A percentile compares a stretch with the other conserved stretches of the same genome.
Conservation (phyloP, 2,329 filamentous ascomycete species). For the Beauveria scarabaeidicola region DNA sequence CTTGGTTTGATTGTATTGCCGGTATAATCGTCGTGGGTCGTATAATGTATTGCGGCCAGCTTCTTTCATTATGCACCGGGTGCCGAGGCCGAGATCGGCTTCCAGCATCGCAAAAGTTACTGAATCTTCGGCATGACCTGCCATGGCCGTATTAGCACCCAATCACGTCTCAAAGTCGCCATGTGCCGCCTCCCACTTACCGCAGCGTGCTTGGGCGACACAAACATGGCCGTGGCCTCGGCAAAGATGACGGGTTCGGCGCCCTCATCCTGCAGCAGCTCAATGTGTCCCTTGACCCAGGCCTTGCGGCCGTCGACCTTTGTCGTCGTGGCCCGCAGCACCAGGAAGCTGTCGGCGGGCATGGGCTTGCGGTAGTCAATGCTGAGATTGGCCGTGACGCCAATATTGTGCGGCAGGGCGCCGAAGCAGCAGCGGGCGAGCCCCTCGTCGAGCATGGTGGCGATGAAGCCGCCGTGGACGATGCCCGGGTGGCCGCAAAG, state of each 20-base stretch:
- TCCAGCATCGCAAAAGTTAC: background rate
- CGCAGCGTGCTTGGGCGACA: conserved; percentile 77
- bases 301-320: conserved; percentile 90
- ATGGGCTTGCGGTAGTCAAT: conserved; percentile 77
- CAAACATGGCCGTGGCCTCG: conserved; percentile 77
- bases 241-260: conserved; percentile 61
- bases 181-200: conserved; percentile 38
- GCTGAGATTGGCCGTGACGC: conserved; percentile 78
- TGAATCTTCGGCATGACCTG: conserved; percentile 6
- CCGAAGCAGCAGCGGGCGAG: conserved; percentile 82
- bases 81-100: background rate
- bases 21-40: background rate
- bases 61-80: background rate
- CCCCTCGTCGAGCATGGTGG: conserved; percentile 88
- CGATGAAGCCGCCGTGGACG: conserved; percentile 81
- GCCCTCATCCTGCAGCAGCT: conserved; percentile 58
- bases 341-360: conserved; percentile 64
- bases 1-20: background rate
- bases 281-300: conserved; percentile 82
- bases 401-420: conserved; percentile 76
- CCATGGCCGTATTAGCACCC: background rate
- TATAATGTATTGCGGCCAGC: background rate
- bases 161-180: background rate
- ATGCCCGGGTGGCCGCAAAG: conserved; percentile 87
- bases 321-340: conserved; percentile 69